Evolutionary conservation across 2,329 filamentous ascomycete species (phyloP), one percentile per base, ranked within the genome.

Genomic region (Sordariomycetes sp.): DNA sequence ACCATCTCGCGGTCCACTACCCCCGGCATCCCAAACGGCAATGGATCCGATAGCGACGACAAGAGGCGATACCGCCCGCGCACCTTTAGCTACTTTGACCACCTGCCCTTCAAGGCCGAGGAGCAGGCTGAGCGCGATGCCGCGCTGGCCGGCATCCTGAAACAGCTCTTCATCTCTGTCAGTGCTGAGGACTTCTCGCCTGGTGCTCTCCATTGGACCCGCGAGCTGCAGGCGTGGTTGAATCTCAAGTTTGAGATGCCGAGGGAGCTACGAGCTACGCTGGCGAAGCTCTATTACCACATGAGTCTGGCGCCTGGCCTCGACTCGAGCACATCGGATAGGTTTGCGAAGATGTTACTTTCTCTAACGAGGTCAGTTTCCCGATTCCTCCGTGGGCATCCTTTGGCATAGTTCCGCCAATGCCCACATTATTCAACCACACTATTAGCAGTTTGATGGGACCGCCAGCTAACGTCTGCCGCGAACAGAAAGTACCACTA

Each of bases 181-280:
- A 86, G 90, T 67, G 87, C 94, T 3, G 90, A 96, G 62, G 94
- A 99, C 71, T 97, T 97, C 71, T 86, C 87, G 25, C 89, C 92
- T 0, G 94, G 94, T 36, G 94, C 92, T 32, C 78, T 96, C 60
- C 92, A 99, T 72, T 99, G 94, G 94, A 96, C 94, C 17, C 85
- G 92, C 63, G 94, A 99, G 79, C 85, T 99, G 53, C 84, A 91
- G 67, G 89, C 87, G 71, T 99, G 95, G 94, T 78, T 99, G 62
- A 88, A 87, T 57, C 83, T 99, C 71, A 99, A 99, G 77, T 99
- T 99, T 68, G 92, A 99, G 73, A 90, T 96, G 68, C 89, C 90
- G 53, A 84, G 89, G 64, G 85, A 87, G 67, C 84, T 91, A 63
- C 81, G 95, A 59, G 84, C 90, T 54, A 89, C 83, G 70, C 81